Conservation (phyloP, 1,284 basidiomycete genomes). For the Apiotrichum gracile region DNA sequence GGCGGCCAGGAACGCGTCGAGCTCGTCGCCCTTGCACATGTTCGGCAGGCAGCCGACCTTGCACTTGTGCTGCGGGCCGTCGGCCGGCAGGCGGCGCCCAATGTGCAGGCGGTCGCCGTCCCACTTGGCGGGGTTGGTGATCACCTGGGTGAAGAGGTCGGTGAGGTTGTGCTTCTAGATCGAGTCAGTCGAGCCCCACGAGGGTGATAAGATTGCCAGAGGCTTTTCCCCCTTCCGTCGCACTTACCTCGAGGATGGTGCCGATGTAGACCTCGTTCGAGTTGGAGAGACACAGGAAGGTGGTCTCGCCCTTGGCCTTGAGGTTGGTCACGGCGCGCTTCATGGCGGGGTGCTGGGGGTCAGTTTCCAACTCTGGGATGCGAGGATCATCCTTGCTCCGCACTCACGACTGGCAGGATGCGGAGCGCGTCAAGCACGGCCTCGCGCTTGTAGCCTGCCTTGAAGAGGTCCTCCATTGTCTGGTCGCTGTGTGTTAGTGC, state of each 20-base stretch:
- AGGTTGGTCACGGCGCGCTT: constrained; percentile 73
- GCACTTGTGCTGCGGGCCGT: constrained; percentile 75
- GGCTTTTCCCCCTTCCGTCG: not conserved
- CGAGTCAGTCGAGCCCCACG: not conserved
- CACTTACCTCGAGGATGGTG: constrained; percentile 70
- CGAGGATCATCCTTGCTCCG: too few relatives aligned
- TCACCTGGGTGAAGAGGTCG: constrained; percentile 72
- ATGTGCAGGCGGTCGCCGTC: constrained; percentile 68
- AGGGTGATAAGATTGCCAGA: not conserved
- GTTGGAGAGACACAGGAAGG: constrained; percentile 88
- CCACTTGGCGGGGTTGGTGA: constrained; percentile 91
- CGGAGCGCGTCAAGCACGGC: constrained; percentile 73
- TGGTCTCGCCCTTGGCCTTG: constrained; percentile 60
- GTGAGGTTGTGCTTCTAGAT: constrained; percentile 57
- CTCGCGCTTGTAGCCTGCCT: constrained; percentile 60
- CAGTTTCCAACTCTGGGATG: too few relatives aligned
- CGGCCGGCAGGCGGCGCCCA: constrained; percentile 66
- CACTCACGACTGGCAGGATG: constrained; percentile 80
- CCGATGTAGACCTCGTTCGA: constrained; percentile 88
- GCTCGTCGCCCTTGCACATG: constrained; percentile 98
- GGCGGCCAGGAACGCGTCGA: constrained; percentile 70
- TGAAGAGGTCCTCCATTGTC: constrained; percentile 64
- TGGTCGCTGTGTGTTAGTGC: constrained; percentile 55
- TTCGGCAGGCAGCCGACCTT: constrained; percentile 85
- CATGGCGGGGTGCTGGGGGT: constrained; percentile 86